Base-by-base conservation (phyloP, 768 basidiomycete species). In the Phaeotremella fagi region DNA sequence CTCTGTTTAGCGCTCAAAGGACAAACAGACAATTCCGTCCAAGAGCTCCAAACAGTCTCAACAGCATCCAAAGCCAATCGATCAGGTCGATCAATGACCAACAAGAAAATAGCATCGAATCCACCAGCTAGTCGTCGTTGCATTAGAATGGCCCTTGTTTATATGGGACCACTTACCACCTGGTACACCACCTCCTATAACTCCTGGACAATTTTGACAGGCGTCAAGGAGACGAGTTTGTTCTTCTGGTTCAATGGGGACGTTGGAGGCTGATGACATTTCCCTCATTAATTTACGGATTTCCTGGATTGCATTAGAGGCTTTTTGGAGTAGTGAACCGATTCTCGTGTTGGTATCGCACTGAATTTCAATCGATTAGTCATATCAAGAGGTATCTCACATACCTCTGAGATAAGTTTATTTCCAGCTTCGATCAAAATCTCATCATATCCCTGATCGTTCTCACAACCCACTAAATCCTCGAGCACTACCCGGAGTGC, bases 71-170 rank as follows among this genome's bases (percentile, higher is more conserved):
- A 75, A 73, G 56, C 76, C 7, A 41, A 22, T 14, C 22, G 12
- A 63, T 45, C 18, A 15, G 31, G 83, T 80, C 36, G 47, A 15
- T 77, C 73, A 64, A 86, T 80, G 16, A 91, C 82, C 15, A 99
- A 81, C 4, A 99, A 78, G 90, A 91, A 98, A 54, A 98, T 82
- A 5, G 95, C 95, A 70, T 99, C 95, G 73, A 88, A 98, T 1
- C 95, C 95, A 9, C 95, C 95, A 48, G 95, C 95, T 97, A 28
- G 18, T 7, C 9, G 23, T 48, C 25, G 36, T 26, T 33, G 20
- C 20, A 22, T 28, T 23, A 23, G 31, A 27, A 37, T 37, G 45
- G 44, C 25, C n/a, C 2, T 45, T 23, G 20, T 14, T 3, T 36
- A 15, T 33, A 48, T 37, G 29, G 22, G 43, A 36, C 9, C 36